These are phyloP conservation scores for Aspergillus phoenicis DNA, from an alignment of 2,329 filamentous ascomycete species.

Conservation along the genomic window DNA sequence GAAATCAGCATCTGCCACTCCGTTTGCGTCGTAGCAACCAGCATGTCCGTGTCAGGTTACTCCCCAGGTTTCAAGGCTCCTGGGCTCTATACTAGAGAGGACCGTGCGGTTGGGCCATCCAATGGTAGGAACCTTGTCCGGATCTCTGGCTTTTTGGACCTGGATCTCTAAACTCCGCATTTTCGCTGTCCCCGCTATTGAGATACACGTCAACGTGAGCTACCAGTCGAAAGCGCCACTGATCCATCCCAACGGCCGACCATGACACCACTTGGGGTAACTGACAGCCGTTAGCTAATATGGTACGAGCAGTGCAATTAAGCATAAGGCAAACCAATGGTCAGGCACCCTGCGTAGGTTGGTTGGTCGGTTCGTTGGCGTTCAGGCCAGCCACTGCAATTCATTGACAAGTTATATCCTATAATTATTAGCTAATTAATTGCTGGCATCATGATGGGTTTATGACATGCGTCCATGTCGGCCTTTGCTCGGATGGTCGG, in stretches of 20 bases:
- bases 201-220: neutral
- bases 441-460: neutral
- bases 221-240: neutral
- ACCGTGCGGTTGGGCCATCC: neutral
- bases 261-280: neutral
- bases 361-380: neutral
- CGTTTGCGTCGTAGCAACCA: neutral
- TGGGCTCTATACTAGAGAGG: neutral
- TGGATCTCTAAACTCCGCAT: neutral
- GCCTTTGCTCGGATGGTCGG: neutral
- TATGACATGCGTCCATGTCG: too few species aligned
- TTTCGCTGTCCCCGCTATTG: neutral
- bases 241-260: neutral
- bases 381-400: neutral
- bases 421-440: too few species aligned
- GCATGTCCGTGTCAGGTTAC: neutral
- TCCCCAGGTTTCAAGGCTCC: neutral
- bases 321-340: neutral
- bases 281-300: neutral
- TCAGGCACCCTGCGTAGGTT: neutral
- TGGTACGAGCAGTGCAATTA: neutral
- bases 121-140: neutral
- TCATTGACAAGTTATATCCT: too few species aligned
- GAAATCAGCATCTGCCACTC: neutral
- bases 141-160: neutral